Evolutionary conservation across 441 rosid species (phyloP).

Genomic region (Gossypium davidsonii): DNA sequence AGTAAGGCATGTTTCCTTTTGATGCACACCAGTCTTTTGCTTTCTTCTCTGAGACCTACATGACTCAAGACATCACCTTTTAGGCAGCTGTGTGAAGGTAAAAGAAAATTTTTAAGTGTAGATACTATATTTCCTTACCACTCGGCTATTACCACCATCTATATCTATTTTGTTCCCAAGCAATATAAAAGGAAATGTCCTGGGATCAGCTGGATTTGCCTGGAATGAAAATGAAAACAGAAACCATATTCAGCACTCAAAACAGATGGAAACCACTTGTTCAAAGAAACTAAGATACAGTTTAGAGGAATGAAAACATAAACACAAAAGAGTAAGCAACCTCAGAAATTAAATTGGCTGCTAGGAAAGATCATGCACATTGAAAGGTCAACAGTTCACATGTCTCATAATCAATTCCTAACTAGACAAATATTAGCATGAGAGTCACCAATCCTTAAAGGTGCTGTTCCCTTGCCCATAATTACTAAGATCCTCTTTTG

Average conservation of each 20-base stretch:
- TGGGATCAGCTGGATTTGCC: conserved; percentile 88
- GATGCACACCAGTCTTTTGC: conserved; percentile 90
- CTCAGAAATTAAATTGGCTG: background rate
- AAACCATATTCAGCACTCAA: conserved; percentile 15
- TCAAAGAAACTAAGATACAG: background rate
- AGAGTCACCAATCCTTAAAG: background rate
- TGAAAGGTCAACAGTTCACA: background rate
- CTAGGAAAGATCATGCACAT: conserved; percentile 5
- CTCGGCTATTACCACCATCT: conserved; percentile 98
- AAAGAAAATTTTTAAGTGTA: background rate
- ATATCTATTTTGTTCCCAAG: conserved; percentile 97
- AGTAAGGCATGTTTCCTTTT: conserved; percentile 80
- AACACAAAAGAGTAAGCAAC: conserved; percentile 1
- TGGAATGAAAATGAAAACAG: conserved; percentile 17
- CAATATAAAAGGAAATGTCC: conserved; percentile 67
- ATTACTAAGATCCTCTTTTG: background rate
- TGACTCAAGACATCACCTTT: conserved; percentile 12
- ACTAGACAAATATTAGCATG: background rate
- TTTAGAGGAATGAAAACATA: background rate
- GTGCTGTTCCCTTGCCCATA: background rate
- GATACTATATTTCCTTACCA: conserved; percentile 44
- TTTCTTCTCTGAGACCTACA: conserved; percentile 89
- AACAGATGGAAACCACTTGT: background rate
- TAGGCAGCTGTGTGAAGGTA: conserved; percentile 7
- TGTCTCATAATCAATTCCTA: background rate